phyloP scores from a whole-genome alignment of 768 basidiomycete species.

The Podaxis sp. region DNA sequence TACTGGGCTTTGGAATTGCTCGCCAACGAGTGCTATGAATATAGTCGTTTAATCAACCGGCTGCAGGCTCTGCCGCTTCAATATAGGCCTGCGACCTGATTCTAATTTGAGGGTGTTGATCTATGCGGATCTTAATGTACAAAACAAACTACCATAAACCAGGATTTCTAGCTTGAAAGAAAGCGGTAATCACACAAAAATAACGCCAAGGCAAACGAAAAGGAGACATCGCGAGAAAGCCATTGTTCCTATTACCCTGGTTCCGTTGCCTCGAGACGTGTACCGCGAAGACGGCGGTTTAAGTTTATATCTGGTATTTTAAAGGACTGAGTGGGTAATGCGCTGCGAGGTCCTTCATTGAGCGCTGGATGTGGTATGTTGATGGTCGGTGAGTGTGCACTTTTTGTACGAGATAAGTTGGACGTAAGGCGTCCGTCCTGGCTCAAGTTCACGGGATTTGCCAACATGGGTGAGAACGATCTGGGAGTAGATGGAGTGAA shows the following conservation, averaged over 20 bases:
- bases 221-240: not conserved
- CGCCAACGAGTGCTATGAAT: too few relatives aligned
- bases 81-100: not conserved
- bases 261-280: constrained; percentile 1
- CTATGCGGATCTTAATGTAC: not conserved
- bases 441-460: constrained; percentile 22
- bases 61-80: too few relatives aligned
- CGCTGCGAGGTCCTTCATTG: constrained; percentile 50
- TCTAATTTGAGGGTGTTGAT: not conserved
- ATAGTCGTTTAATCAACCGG: too few relatives aligned
- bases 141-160: not conserved
- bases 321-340: constrained; percentile 38
- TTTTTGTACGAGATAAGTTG: constrained; percentile 57
- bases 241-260: constrained; percentile 8
- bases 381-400: constrained; percentile 41
- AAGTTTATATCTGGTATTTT: constrained; percentile 2
- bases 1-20: too few relatives aligned
- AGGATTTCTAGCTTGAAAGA: not conserved
- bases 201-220: not conserved
- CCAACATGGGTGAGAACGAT: constrained; percentile 57
- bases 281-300: not conserved
- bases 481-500: constrained; percentile 57
- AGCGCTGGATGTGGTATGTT: constrained; percentile 28
- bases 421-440: constrained; percentile 36
- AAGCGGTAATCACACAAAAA: not conserved